A percentile compares a stretch with the other conserved stretches of the same genome.
phyloP scores from a whole-genome alignment of 2,329 filamentous ascomycete genomes.

The Talaromyces piceae region DNA sequence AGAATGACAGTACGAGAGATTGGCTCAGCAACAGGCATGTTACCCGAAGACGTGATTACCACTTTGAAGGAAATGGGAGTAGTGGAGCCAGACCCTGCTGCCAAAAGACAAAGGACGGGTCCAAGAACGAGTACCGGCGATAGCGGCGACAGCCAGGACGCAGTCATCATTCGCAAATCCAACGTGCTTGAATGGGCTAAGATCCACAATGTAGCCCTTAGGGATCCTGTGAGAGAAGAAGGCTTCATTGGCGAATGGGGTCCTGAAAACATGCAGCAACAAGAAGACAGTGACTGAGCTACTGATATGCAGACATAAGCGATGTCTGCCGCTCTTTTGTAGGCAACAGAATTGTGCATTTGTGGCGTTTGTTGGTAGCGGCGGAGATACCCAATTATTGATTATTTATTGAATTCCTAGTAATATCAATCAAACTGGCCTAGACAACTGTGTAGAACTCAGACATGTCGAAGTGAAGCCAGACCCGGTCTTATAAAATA shows the following conservation, averaged over 20 bases:
- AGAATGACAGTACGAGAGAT: slow-evolving; percentile 62
- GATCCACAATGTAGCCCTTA: slow-evolving; percentile 54
- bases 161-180: slow-evolving; percentile 47
- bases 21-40: slow-evolving; percentile 73
- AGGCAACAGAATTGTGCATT: slow-evolving; percentile 10
- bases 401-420: background rate
- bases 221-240: slow-evolving; percentile 61
- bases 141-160: slow-evolving; percentile 19
- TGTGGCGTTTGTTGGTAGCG: background rate
- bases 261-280: slow-evolving; percentile 28
- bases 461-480: too few species aligned
- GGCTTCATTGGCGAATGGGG: slow-evolving; percentile 68
- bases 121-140: slow-evolving; percentile 13
- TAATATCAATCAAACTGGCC: too few species aligned
- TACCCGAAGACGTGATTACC: slow-evolving; percentile 71
- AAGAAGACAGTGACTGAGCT: slow-evolving; percentile 15
- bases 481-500: too few species aligned
- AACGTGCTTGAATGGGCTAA: slow-evolving; percentile 61
- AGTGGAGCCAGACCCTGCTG: slow-evolving; percentile 44
- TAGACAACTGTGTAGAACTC: too few species aligned
- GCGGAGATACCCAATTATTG: background rate
- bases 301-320: background rate
- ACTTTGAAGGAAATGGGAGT: slow-evolving; percentile 76
- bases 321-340: background rate
- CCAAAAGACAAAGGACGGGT: slow-evolving; percentile 47